A percentile compares a stretch with the other conserved stretches of the same genome.
phyloP scores from a whole-genome alignment of 768 basidiomycete genomes.

The Hypsizygus marmoreus region DNA sequence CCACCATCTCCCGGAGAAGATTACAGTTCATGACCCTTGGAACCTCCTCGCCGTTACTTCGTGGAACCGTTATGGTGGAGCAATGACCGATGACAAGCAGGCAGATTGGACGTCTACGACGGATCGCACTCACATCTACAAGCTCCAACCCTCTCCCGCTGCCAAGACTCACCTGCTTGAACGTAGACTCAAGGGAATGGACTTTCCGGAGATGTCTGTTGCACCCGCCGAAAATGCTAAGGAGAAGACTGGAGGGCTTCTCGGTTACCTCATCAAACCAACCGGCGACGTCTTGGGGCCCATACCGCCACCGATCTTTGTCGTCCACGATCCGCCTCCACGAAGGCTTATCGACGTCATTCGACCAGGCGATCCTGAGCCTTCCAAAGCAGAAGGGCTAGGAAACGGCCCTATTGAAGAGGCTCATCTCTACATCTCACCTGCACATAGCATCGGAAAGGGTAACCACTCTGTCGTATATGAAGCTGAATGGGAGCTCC shows the following conservation, averaged over 20 bases:
- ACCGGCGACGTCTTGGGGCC: slow-evolving; percentile 13
- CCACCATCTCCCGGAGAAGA: slow-evolving; percentile 34
- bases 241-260: background rate
- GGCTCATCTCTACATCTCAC: slow-evolving; percentile 53
- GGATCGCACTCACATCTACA: slow-evolving; percentile 33
- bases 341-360: background rate
- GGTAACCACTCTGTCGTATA: slow-evolving; percentile 60
- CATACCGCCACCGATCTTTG: slow-evolving; percentile 26
- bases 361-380: background rate
- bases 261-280: slow-evolving; percentile 15
- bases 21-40: slow-evolving; percentile 48
- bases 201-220: too few species aligned
- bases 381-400: too few species aligned
- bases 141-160: slow-evolving; percentile 22
- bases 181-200: too few species aligned
- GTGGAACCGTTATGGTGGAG: background rate
- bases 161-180: too few species aligned
- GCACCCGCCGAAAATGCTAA: background rate
- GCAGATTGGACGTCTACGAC: slow-evolving; percentile 28
- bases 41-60: slow-evolving; percentile 26
- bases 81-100: background rate
- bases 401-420: slow-evolving; percentile 30
- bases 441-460: slow-evolving; percentile 32
- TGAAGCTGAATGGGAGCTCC: slow-evolving; percentile 41
- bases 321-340: slow-evolving; percentile 28